Conservation (phyloP, 2,329 filamentous ascomycete species). For the Exophiala phaeomuriformis region DNA sequence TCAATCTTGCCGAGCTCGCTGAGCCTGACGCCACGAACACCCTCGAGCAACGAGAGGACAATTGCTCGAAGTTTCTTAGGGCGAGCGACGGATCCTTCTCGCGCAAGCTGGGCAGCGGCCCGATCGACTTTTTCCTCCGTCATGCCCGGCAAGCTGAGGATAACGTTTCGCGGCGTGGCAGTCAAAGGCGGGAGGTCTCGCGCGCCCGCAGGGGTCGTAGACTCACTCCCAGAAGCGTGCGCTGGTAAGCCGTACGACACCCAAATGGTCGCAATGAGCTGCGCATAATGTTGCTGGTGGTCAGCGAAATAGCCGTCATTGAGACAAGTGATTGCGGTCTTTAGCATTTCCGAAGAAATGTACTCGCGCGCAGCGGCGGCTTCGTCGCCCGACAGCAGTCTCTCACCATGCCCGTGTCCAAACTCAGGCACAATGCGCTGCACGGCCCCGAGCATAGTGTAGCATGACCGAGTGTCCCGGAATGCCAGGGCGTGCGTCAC, state of each 20-base stretch:
- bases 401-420: conserved; percentile 17
- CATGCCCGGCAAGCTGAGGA: conserved; percentile 75
- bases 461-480: conserved; percentile 81
- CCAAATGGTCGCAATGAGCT: conserved; percentile 78
- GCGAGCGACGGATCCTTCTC: conserved; percentile 47
- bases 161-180: conserved; percentile 62
- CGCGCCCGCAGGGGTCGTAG: conserved; percentile 15
- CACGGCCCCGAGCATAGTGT: conserved; percentile 77
- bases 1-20: conserved; percentile 83
- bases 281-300: conserved; percentile 82
- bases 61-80: conserved; percentile 72
- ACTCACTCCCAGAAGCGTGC: conserved; percentile 21
- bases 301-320: conserved; percentile 97
- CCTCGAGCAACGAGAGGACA: conserved; percentile 75
- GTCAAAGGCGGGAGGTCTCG: conserved; percentile 44
- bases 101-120: conserved; percentile 55
- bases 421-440: conserved; percentile 80
- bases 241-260: conserved; percentile 56
- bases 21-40: conserved; percentile 82
- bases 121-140: conserved; percentile 59
- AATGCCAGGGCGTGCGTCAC: conserved; percentile 85
- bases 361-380: conserved; percentile 73
- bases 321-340: conserved; percentile 80
- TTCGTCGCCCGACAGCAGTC: conserved; percentile 38
- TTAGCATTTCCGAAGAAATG: conserved; percentile 79